These are phyloP conservation scores for Meripilus lineatus DNA, from an alignment of 1,284 basidiomycete species.

Conservation along the genomic window DNA sequence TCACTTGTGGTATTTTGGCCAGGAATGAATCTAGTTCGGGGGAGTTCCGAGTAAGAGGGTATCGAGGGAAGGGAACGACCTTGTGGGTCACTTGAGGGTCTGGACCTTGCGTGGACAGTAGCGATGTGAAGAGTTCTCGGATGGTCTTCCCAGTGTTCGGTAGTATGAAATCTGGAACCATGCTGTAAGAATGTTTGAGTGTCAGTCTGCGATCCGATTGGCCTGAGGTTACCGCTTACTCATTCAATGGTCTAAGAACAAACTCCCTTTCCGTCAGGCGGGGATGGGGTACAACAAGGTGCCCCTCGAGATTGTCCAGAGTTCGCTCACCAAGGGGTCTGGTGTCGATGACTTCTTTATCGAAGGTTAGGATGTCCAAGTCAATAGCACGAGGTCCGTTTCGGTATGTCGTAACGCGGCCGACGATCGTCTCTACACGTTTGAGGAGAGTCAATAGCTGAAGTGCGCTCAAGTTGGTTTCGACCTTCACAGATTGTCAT, in stretches of 20 bases:
- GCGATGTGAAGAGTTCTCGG: conserved; percentile 37
- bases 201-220: neutral
- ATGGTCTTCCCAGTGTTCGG: conserved; percentile 51
- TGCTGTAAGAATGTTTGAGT: conserved; percentile 35
- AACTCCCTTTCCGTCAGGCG: conserved; percentile 85
- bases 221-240: conserved; percentile 48
- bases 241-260: conserved; percentile 82
- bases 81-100: conserved; percentile 50
- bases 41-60: conserved; percentile 28
- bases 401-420: conserved; percentile 76
- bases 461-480: conserved; percentile 66
- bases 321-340: conserved; percentile 36
- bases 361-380: conserved; percentile 86
- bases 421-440: conserved; percentile 69
- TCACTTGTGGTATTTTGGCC: conserved; percentile 7
- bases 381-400: conserved; percentile 93
- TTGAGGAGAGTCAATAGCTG: conserved; percentile 71
- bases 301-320: conserved; percentile 52
- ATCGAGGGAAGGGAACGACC: conserved; percentile 60
- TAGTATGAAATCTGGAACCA: conserved; percentile 67
- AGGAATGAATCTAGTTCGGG: conserved; percentile 5
- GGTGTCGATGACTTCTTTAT: conserved; percentile 57
- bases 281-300: conserved; percentile 83
- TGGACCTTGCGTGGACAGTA: conserved; percentile 26
- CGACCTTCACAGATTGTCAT: conserved; percentile 42